A percentile compares a stretch with the other conserved stretches of the same genome.
Evolutionary conservation across 768 basidiomycete genomes (phyloP).

Genomic region (Russula compacta): DNA sequence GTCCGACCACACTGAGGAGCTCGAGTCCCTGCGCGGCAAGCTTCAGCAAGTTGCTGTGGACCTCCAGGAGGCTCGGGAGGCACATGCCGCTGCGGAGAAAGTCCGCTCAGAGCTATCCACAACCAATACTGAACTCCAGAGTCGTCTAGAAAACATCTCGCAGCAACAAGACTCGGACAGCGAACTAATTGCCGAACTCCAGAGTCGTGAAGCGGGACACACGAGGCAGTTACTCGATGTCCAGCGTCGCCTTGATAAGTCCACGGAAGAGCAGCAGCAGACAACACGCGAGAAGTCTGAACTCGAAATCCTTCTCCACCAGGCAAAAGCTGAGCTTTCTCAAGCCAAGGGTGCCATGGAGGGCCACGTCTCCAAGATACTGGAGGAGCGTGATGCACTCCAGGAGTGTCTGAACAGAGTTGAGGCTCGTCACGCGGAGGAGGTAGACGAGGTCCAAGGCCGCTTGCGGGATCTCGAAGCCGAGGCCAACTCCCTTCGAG

Average conservation of each 20-base stretch:
- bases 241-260: constrained; percentile 5
- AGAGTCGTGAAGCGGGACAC: not conserved
- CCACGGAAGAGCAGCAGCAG: constrained; percentile 4
- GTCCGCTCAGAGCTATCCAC: constrained; percentile 19
- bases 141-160: not conserved
- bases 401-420: constrained; percentile 21
- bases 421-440: constrained; percentile 20
- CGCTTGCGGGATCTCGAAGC: constrained; percentile 13
- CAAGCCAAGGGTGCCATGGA: not conserved
- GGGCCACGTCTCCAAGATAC: constrained; percentile 5
- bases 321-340: not conserved
- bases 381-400: constrained; percentile 27
- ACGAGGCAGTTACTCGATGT: not conserved
- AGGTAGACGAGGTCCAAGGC: constrained; percentile 13
- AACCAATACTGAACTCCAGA: constrained; percentile 14
- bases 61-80: constrained; percentile 16
- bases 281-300: constrained; percentile 5
- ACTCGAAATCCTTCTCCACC: constrained; percentile 5
- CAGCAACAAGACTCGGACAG: constrained; percentile 3
- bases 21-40: constrained; percentile 20
- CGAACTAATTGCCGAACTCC: not conserved
- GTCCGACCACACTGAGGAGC: constrained; percentile 16
- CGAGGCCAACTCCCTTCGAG: constrained; percentile 7
- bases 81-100: constrained; percentile 27
- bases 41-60: constrained; percentile 18